Conservation (phyloP, 2,329 filamentous ascomycete genomes). For the Tympanopsis confertula region DNA sequence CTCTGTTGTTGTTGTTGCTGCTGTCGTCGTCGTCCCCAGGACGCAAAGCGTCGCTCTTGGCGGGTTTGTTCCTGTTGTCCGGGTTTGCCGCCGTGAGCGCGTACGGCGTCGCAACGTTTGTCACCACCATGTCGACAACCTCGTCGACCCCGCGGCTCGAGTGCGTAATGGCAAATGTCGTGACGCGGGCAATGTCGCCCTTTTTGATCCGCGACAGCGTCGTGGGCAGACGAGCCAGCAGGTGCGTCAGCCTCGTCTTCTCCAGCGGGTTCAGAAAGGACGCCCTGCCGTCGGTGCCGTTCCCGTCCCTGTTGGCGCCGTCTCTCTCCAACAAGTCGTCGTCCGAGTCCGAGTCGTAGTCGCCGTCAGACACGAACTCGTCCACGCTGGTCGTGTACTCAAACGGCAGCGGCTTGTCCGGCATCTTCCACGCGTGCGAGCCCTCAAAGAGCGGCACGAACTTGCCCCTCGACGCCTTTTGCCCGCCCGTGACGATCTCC, state of each 20-base stretch:
- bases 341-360: constrained; percentile 69
- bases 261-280: constrained; percentile 71
- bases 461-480: constrained; percentile 32
- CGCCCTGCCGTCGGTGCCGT: constrained; percentile 30
- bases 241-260: constrained; percentile 72
- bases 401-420: constrained; percentile 62
- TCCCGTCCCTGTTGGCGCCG: constrained; percentile 48
- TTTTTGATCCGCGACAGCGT: constrained; percentile 64
- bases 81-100: constrained; percentile 62
- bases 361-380: too few species aligned
- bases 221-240: constrained; percentile 73
- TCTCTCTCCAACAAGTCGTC: constrained; percentile 84
- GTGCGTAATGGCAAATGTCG: constrained; percentile 80
- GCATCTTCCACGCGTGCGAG: constrained; percentile 65
- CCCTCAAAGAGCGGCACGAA: constrained; percentile 64
- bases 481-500: constrained; percentile 65
- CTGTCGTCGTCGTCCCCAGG: constrained; percentile 22
- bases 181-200: constrained; percentile 76
- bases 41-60: constrained; percentile 23
- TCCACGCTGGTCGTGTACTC: constrained; percentile 69
- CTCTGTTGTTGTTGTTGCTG: constrained; percentile 19
- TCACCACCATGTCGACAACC: constrained; percentile 76
- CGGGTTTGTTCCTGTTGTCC: constrained; percentile 19
- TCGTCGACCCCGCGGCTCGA: constrained; percentile 77
- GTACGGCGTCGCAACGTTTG: constrained; percentile 71